Evolutionary conservation across 306 rosid species (phyloP).

Genomic region (Quercus berberidifolia): DNA sequence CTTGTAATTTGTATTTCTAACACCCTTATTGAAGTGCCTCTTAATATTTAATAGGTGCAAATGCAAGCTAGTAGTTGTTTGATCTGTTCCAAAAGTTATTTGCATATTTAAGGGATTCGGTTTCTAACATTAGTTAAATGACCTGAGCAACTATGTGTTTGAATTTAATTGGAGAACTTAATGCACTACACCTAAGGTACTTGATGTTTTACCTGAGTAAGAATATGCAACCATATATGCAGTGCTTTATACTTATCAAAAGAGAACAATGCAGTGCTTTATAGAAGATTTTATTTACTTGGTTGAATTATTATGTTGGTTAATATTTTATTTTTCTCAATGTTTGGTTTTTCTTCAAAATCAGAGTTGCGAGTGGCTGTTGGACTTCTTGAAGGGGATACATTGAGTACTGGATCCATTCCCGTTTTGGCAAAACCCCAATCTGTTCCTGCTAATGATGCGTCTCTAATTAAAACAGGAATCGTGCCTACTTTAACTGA

Average conservation of each 20-base stretch:
- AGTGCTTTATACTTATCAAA: background rate
- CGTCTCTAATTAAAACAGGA: constrained; percentile 24
- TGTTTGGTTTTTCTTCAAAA: constrained; percentile 16
- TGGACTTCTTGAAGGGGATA: constrained; percentile 56
- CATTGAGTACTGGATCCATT: constrained; percentile 13
- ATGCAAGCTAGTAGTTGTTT: too few species aligned
- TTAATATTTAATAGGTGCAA: background rate
- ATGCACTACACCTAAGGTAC: too few species aligned
- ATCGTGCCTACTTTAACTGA: constrained; percentile 30
- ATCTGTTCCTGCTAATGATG: constrained; percentile 37
- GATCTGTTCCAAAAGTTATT: background rate
- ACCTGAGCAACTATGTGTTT: background rate
- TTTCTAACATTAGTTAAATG: background rate
- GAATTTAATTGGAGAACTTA: too few species aligned
- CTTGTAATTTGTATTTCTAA: background rate
- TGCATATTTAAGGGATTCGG: background rate
- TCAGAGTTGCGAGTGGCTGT: constrained; percentile 58
- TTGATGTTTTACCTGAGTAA: too few species aligned
- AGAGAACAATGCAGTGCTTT: too few species aligned
- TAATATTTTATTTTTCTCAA: constrained; percentile 1
- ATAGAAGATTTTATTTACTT: background rate
- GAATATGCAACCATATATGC: background rate
- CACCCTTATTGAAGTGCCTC: background rate
- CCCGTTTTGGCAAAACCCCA: constrained; percentile 19
- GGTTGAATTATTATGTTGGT: constrained; percentile 8